Percentiles rank a stretch among this genome's conserved stretches.
phyloP scores from a whole-genome alignment of 108 stramenopile genomes.

The Skeletonema costatum region DNA sequence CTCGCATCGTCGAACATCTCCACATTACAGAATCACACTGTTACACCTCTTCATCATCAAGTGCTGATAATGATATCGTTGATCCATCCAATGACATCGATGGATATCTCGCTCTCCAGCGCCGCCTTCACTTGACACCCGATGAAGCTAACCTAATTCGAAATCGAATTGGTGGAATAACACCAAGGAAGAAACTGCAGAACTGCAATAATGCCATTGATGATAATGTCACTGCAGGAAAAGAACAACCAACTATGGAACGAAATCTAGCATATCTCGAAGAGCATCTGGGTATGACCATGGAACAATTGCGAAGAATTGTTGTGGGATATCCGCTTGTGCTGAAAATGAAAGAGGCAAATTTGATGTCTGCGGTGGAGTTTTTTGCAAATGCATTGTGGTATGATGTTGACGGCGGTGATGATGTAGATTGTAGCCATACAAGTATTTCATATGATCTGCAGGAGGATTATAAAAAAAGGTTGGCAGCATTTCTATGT shows the following conservation, averaged over 20 bases:
- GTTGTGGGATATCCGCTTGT: conserved; percentile 19
- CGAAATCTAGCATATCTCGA: conserved; percentile 12
- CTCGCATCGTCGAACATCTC: too few relatives aligned
- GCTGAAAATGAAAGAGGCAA: conserved; percentile 1
- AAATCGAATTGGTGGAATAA: conserved; percentile 10
- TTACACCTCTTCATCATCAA: too few relatives aligned
- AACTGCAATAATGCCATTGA: background rate
- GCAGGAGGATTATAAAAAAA: background rate
- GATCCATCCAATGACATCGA: too few relatives aligned
- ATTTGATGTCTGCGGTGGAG: conserved; percentile 14
- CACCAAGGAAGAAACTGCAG: background rate
- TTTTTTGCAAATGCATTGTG: conserved; percentile 15
- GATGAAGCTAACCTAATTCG: background rate
- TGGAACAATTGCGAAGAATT: conserved; percentile 5
- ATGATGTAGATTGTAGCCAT: background rate
- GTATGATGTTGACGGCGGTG: background rate
- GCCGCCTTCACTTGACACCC: conserved; percentile 4
- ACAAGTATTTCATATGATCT: background rate
- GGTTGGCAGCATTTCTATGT: conserved; percentile 2
- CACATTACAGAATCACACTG: too few relatives aligned
- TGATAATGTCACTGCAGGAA: background rate
- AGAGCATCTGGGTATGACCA: conserved; percentile 14
- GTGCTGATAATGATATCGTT: too few relatives aligned
- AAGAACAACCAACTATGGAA: background rate
- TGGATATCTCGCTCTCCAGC: too few relatives aligned